Evolutionary conservation across 2,329 filamentous ascomycete species (phyloP).

Genomic region (Sodiomyces alkalinus): DNA sequence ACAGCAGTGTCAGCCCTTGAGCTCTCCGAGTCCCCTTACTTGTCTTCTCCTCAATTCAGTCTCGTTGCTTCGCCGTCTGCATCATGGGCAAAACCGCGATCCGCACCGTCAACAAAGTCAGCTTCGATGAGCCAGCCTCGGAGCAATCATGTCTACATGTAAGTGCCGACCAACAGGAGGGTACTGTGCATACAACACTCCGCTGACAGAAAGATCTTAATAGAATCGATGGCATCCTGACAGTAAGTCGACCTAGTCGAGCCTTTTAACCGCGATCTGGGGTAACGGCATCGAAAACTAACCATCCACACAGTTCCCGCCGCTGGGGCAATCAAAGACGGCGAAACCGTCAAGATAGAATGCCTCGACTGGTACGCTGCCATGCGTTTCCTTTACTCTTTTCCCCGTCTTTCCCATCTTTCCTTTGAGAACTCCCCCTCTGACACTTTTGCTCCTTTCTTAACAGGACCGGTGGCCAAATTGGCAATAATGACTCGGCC

Average conservation of each 20-base stretch:
- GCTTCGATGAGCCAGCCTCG: conserved; percentile 53
- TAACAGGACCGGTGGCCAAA: conserved; percentile 57
- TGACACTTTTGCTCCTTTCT: too few species aligned
- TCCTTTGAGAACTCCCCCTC: not conserved
- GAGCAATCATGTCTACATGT: conserved; percentile 60
- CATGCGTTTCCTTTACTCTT: conserved; percentile 12
- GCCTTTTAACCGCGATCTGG: not conserved
- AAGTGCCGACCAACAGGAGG: too few species aligned
- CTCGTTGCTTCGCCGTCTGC: too few species aligned
- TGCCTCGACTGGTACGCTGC: conserved; percentile 64
- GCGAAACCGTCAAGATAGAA: conserved; percentile 86
- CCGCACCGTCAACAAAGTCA: conserved; percentile 58
- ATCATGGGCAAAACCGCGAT: conserved; percentile 44
- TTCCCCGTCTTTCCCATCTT: conserved; percentile 5
- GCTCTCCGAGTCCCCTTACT: too few species aligned
- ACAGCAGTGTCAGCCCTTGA: too few species aligned
- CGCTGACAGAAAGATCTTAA: not conserved
- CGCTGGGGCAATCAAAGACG: conserved; percentile 57
- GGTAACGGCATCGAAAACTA: not conserved
- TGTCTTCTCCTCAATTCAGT: too few species aligned
- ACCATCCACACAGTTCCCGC: conserved; percentile 46
- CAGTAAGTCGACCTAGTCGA: conserved; percentile 39
- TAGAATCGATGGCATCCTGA: conserved; percentile 92
- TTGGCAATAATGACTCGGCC: conserved; percentile 78
- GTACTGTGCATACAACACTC: not conserved